A percentile compares a stretch with the other conserved stretches of the same genome.
phyloP scores from a whole-genome alignment of 228 moss, liverwort and hornwort genomes.

The Sphagnum fallax region DNA sequence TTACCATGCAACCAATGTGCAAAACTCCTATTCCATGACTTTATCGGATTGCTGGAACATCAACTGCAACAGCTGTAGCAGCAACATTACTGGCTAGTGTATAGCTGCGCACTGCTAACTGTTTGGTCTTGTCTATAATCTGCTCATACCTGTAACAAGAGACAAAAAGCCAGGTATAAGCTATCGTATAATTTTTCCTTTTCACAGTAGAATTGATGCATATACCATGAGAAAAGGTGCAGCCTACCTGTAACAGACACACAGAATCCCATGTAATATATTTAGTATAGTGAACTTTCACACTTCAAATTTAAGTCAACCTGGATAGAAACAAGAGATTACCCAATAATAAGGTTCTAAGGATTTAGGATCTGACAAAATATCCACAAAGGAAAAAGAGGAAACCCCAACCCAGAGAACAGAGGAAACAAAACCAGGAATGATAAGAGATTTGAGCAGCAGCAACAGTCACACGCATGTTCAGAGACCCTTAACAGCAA shows the following conservation, averaged over 20 bases:
- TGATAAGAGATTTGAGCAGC: too few relatives aligned
- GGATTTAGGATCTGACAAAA: too few relatives aligned
- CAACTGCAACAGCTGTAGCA: conserved; percentile 17
- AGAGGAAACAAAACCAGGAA: too few relatives aligned
- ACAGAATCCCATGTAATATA: neutral
- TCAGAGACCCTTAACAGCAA: too few relatives aligned
- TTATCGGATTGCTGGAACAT: conserved; percentile 14
- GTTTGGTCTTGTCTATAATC: conserved; percentile 55
- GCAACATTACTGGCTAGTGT: conserved; percentile 42
- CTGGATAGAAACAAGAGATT: neutral
- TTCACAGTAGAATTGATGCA: too few relatives aligned
- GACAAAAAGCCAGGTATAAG: neutral
- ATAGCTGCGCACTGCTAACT: conserved; percentile 43
- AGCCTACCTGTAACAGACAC: neutral
- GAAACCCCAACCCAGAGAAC: too few relatives aligned
- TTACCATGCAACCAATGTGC: too few relatives aligned
- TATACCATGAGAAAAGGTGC: neutral
- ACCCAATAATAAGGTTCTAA: too few relatives aligned
- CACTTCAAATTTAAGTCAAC: neutral
- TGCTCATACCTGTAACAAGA: conserved; percentile 39
- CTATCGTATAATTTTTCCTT: too few relatives aligned
- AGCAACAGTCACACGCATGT: too few relatives aligned
- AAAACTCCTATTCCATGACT: neutral
- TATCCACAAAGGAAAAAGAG: too few relatives aligned
- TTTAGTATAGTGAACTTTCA: neutral